A percentile compares a stretch with the other conserved stretches of the same genome.
Evolutionary conservation across 2,329 filamentous ascomycete genomes (phyloP).

Genomic region (Alternaria tenuissima): DNA sequence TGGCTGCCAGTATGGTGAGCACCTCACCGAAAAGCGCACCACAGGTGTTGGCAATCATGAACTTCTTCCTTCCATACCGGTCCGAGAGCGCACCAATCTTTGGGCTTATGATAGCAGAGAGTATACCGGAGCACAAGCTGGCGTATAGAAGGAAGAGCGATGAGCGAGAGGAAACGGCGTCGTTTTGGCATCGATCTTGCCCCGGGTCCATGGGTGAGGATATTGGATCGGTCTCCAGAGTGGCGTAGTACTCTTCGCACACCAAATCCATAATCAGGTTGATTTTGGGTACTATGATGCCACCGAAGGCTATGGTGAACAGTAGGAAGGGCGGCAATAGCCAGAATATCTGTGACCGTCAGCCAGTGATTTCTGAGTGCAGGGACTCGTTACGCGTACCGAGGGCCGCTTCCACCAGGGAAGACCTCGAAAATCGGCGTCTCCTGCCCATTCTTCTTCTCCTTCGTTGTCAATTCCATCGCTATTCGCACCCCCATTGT

Average conservation of each 20-base stretch:
- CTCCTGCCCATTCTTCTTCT: conserved; percentile 43
- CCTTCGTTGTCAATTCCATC: conserved; percentile 12
- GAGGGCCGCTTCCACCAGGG: conserved; percentile 62
- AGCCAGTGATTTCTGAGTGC: conserved; percentile 7
- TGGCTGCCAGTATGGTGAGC: conserved; percentile 79
- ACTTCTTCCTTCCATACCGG: conserved; percentile 77
- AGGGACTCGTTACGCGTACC: conserved; percentile 47
- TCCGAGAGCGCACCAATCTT: conserved; percentile 87
- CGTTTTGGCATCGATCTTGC: conserved; percentile 74
- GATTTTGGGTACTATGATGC: conserved; percentile 83
- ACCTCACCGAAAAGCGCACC: conserved; percentile 80
- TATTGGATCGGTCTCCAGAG: conserved; percentile 55
- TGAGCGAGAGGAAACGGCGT: conserved; percentile 78
- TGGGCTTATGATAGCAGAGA: conserved; percentile 83
- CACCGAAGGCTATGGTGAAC: conserved; percentile 86
- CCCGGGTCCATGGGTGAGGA: conserved; percentile 50
- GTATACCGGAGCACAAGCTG: conserved; percentile 75
- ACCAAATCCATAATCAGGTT: conserved; percentile 86
- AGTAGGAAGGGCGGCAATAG: conserved; percentile 80
- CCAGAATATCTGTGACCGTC: conserved; percentile 73
- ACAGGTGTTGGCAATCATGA: conserved; percentile 76
- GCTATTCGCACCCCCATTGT: conserved; percentile 21
- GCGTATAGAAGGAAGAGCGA: conserved; percentile 81
- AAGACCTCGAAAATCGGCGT: conserved; percentile 51
- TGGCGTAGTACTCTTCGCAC: conserved; percentile 82